phyloP scores from a whole-genome alignment of 441 rosid genomes.

The Adansonia grandidieri region DNA sequence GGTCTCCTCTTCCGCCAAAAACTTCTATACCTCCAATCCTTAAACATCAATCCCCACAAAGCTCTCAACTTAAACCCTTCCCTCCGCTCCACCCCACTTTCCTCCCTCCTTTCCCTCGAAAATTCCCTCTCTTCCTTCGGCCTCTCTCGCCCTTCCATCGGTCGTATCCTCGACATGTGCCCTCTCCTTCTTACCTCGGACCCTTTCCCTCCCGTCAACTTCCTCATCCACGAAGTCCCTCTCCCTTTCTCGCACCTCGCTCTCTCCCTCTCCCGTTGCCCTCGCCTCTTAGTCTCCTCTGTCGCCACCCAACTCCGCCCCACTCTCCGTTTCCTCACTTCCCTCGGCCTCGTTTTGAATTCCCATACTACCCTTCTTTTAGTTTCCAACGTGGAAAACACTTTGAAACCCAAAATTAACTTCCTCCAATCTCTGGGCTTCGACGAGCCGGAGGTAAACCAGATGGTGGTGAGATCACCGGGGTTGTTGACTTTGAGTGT shows the following conservation, averaged over 20 bases:
- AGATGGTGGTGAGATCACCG: constrained; percentile 78
- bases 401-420: constrained; percentile 61
- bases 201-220: constrained; percentile 52
- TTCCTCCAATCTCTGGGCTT: constrained; percentile 64
- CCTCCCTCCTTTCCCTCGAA: constrained; percentile 65
- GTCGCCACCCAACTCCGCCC: constrained; percentile 61
- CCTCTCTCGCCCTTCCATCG: constrained; percentile 60
- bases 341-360: constrained; percentile 62
- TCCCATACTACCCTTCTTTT: constrained; percentile 60
- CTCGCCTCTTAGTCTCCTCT: constrained; percentile 59
- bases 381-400: constrained; percentile 63
- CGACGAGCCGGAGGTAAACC: constrained; percentile 50
- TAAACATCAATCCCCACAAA: constrained; percentile 63
- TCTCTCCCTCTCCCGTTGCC: constrained; percentile 67
- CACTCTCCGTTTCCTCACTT: constrained; percentile 46
- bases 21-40: constrained; percentile 63
- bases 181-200: constrained; percentile 63
- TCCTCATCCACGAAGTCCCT: constrained; percentile 62
- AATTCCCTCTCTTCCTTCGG: constrained; percentile 62
- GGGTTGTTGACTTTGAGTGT: constrained; percentile 70
- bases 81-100: constrained; percentile 63
- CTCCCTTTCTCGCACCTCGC: constrained; percentile 51
- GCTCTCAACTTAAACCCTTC: constrained; percentile 69
- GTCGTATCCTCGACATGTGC: constrained; percentile 77
- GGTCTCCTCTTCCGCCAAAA: constrained; percentile 74